Conservation (phyloP, 495 filamentous ascomycete species). For the Penicillium antarcticum region DNA sequence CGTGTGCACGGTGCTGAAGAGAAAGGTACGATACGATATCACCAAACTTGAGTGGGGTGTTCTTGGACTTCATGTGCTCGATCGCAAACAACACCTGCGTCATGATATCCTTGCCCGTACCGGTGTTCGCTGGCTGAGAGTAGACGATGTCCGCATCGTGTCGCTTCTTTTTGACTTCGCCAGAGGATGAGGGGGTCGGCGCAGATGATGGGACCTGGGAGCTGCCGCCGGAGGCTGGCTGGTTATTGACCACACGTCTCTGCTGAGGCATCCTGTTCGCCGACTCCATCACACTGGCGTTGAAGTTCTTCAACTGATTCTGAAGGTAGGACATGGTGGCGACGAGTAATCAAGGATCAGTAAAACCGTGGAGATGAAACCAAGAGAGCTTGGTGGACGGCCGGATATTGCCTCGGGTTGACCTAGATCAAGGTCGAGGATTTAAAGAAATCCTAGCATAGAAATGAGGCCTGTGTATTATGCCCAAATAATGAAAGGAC, state of each 20-base stretch:
- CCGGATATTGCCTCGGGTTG: neutral
- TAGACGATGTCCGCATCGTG: conserved; percentile 59
- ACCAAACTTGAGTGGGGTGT: conserved; percentile 61
- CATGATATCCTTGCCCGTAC: conserved; percentile 73
- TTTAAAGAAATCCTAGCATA: too few species aligned
- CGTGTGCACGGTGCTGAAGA: conserved; percentile 51
- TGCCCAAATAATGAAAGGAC: too few species aligned
- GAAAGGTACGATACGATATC: conserved; percentile 78
- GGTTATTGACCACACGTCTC: conserved; percentile 35
- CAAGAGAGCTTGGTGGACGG: neutral
- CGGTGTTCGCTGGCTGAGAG: conserved; percentile 75
- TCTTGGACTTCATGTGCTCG: conserved; percentile 77
- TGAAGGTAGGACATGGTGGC: conserved; percentile 46
- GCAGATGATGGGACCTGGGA: conserved; percentile 39
- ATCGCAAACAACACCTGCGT: conserved; percentile 82
- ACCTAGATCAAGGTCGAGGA: neutral
- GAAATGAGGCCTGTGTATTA: too few species aligned
- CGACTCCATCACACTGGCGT: conserved; percentile 42
- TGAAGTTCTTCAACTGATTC: conserved; percentile 47
- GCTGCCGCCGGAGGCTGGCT: conserved; percentile 30
- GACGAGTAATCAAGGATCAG: neutral
- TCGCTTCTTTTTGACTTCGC: conserved; percentile 58
- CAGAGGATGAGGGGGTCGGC: conserved; percentile 35
- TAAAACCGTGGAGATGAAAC: neutral
- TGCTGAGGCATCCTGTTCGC: conserved; percentile 43